Evolutionary conservation across 176 grass and related monocot species (phyloP), one percentile per base, ranked within the genome.

Genomic region (Phragmites australis): DNA sequence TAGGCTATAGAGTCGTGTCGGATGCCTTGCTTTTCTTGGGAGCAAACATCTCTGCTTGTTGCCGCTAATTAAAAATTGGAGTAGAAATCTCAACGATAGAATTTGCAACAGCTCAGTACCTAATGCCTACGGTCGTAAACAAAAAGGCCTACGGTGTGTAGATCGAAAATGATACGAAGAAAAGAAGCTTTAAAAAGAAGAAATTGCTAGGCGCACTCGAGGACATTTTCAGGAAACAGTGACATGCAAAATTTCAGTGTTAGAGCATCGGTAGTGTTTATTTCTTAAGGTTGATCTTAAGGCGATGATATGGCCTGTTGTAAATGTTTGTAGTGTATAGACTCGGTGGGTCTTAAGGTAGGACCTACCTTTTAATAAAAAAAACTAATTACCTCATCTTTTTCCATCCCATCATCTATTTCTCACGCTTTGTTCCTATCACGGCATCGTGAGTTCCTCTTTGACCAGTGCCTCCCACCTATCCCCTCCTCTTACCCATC

Each of bases 101-200:
- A 72, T 22, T 80, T 27, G 58, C 39, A 37, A 87, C 79, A 83
- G 65, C 65, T 78, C 79, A 83, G 10, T 72, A 82, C 72, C 16
- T 77, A 29, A 25, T 65, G 40, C 61, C 70, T 67, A 79, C 18
- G 67, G 49, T 69, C 55, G 51, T 69, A 37, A 46, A 68, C 81
- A 51, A 15, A 80, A 52, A 64, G 14, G 60, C 14, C 75, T 80
- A 88, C 2, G 56, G 63, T 67, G 74, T 69, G 45, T 89, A 80
- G 53, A 62, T 84, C 70, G 52, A 75, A 75, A 84, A 75, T 34
- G 82, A 84, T 63, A 46, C 14, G 53, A 18, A 6, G 9, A 16
- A 18, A 55, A 75, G 43, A 31, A 5, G 2, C 75, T 74, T 40
- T 60, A 15, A n/a, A 70, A 54, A 21, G 32, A 76, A 87, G 55